phyloP scores from a whole-genome alignment of 2,329 filamentous ascomycete species.

The Zelopaecilomyces penicillatus region DNA sequence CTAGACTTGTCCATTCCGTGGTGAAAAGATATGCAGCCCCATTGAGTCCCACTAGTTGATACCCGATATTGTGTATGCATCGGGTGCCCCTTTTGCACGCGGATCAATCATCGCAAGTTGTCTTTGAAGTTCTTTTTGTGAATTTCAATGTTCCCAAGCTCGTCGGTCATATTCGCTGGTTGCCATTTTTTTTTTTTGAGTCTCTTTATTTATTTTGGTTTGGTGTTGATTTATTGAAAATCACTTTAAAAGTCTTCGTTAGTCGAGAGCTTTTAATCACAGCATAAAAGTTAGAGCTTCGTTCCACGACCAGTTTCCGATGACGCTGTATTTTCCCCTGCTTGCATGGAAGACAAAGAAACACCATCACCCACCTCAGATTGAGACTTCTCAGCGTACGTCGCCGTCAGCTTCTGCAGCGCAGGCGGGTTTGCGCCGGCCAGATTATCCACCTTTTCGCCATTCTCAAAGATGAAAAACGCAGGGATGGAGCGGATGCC shows the following conservation, averaged over 20 bases:
- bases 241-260: constrained; percentile 14
- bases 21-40: too few relatives aligned
- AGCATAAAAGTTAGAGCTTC: background rate
- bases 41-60: too few relatives aligned
- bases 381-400: constrained; percentile 16
- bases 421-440: constrained; percentile 29
- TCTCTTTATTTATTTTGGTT: too few relatives aligned
- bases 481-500: constrained; percentile 49
- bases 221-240: too few relatives aligned
- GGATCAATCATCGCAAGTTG: too few relatives aligned
- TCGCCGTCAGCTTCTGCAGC: constrained; percentile 21
- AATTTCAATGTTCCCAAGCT: too few relatives aligned
- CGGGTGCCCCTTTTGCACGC: too few relatives aligned
- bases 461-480: constrained; percentile 52
- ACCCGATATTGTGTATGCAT: too few relatives aligned
- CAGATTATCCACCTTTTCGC: constrained; percentile 37
- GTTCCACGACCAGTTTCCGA: background rate
- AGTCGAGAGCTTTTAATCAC: constrained; percentile 13
- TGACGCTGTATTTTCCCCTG: too few relatives aligned
- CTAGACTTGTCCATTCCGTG: too few relatives aligned
- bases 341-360: background rate
- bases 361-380: constrained; percentile 2
- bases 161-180: background rate
- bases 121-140: too few relatives aligned
- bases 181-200: background rate